Conservation (phyloP, 768 basidiomycete genomes). For the Strobilomyces confusus region DNA sequence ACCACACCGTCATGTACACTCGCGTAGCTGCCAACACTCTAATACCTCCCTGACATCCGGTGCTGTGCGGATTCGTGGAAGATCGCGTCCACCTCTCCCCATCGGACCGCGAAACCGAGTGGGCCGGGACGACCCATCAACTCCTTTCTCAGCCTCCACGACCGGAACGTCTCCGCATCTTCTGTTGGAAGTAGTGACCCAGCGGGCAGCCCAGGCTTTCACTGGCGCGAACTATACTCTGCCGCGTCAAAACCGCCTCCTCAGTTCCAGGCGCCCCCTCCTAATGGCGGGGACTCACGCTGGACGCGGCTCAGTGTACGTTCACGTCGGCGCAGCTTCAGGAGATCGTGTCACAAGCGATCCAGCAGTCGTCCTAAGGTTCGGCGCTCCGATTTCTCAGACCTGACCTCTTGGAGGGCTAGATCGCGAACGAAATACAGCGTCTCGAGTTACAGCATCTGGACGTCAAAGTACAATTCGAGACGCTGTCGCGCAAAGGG, state of each 20-base stretch:
- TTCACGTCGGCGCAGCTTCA: conserved; percentile 73
- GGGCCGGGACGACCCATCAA: conserved; percentile 19
- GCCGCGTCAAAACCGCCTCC: conserved; percentile 36
- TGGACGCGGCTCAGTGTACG: conserved; percentile 86
- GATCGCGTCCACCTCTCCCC: conserved; percentile 51
- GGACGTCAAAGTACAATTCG: conserved; percentile 64
- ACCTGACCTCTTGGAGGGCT: conserved; percentile 57
- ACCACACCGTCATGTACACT: conserved; percentile 45
- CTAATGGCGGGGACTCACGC: conserved; percentile 68
- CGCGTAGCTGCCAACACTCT: conserved; percentile 7
- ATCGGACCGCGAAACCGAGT: conserved; percentile 57
- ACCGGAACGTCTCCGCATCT: conserved; percentile 45
- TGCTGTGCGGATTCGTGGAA: conserved; percentile 25
- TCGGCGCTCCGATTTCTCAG: conserved; percentile 67
- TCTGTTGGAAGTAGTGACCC: conserved; percentile 37
- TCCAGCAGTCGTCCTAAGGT: conserved; percentile 65
- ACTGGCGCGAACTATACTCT: conserved; percentile 24
- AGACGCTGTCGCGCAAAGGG: conserved; percentile 51
- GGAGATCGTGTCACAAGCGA: conserved; percentile 68
- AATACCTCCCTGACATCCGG: background rate
- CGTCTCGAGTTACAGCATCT: conserved; percentile 53
- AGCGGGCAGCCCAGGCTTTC: conserved; percentile 4
- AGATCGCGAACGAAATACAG: conserved; percentile 61
- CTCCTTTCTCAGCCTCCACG: conserved; percentile 21
- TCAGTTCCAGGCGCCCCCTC: conserved; percentile 53